Conservation (phyloP, 2,329 filamentous ascomycete species). For the Aspergillus amoenus region DNA sequence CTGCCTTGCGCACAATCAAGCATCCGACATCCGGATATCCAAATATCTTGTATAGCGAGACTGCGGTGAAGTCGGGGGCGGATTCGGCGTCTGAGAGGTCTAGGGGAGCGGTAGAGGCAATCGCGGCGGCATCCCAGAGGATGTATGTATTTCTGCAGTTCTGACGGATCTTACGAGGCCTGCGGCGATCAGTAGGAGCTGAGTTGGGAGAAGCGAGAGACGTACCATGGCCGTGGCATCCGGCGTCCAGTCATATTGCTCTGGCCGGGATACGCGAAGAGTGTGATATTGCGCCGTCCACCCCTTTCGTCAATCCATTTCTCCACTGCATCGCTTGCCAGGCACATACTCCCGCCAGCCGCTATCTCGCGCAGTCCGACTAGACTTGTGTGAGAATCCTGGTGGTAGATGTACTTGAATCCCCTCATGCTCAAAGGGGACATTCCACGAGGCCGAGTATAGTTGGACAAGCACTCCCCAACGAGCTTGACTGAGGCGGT, state of each 20-base stretch:
- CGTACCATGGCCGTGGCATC: conserved; percentile 12
- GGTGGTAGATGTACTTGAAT: conserved; percentile 13
- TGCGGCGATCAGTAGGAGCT: neutral
- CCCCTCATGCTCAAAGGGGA: conserved; percentile 1
- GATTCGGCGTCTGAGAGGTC: conserved; percentile 6
- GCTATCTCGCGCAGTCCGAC: conserved; percentile 15
- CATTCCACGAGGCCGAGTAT: neutral
- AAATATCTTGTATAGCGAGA: conserved; percentile 19
- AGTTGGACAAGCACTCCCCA: conserved; percentile 7
- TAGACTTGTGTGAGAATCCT: conserved; percentile 17
- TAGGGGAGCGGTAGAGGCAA: conserved; percentile 14
- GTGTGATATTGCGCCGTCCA: neutral
- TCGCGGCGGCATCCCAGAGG: conserved; percentile 16
- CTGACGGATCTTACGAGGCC: conserved; percentile 4
- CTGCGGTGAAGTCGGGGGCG: conserved; percentile 15
- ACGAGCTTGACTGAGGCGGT: conserved; percentile 16
- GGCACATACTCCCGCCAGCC: conserved; percentile 10
- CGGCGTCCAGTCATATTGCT: conserved; percentile 18
- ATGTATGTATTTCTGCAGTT: conserved; percentile 1
- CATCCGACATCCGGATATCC: conserved; percentile 17
- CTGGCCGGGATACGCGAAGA: conserved; percentile 18
- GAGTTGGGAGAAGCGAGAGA: neutral
- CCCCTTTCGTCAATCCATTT: conserved; percentile 1
- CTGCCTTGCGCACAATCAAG: conserved; percentile 14
- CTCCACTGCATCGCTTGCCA: conserved; percentile 10